Evolutionary conservation across 2,329 filamentous ascomycete genomes (phyloP).

Genomic region (Zymoseptoria pseudotritici): DNA sequence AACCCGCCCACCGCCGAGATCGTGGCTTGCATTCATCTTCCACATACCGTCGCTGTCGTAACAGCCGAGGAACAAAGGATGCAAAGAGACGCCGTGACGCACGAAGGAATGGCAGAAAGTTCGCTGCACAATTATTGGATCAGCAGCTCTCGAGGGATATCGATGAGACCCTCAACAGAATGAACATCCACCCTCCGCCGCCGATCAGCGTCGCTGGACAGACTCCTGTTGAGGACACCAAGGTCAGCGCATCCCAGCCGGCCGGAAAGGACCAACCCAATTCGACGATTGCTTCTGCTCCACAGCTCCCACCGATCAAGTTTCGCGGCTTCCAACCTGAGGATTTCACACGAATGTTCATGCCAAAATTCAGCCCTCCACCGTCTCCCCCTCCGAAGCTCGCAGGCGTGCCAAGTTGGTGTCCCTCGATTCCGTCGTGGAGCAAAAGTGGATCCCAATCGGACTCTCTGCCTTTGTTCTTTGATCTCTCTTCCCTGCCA

Average conservation of each 20-base stretch:
- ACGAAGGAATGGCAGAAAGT: conserved; percentile 21
- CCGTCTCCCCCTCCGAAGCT: conserved; percentile 5
- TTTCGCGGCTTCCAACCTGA: conserved; percentile 16
- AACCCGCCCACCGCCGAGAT: conserved; percentile 10
- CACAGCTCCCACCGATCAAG: conserved; percentile 18
- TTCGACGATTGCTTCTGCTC: neutral
- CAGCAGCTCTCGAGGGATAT: conserved; percentile 25
- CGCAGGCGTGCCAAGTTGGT: conserved; percentile 20
- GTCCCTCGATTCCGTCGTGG: conserved; percentile 21
- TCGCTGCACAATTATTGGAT: conserved; percentile 24
- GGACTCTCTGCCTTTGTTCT: conserved; percentile 20
- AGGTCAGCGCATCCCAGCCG: neutral
- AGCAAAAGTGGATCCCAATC: conserved; percentile 16
- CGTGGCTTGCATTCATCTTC: conserved; percentile 7
- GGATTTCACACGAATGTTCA: conserved; percentile 13
- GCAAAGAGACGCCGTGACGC: conserved; percentile 26
- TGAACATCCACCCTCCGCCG: conserved; percentile 10
- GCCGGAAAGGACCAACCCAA: neutral
- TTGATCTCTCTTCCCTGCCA: conserved; percentile 23
- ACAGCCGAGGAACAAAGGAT: conserved; percentile 25
- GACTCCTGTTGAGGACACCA: conserved; percentile 1
- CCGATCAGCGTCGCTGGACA: neutral
- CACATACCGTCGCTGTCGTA: conserved; percentile 18
- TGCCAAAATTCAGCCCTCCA: conserved; percentile 5
- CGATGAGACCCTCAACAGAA: conserved; percentile 19